Percentiles rank a stretch among this genome's conserved stretches.
Evolutionary conservation across 768 basidiomycete species (phyloP).

Genomic region (Terana coerulea): DNA sequence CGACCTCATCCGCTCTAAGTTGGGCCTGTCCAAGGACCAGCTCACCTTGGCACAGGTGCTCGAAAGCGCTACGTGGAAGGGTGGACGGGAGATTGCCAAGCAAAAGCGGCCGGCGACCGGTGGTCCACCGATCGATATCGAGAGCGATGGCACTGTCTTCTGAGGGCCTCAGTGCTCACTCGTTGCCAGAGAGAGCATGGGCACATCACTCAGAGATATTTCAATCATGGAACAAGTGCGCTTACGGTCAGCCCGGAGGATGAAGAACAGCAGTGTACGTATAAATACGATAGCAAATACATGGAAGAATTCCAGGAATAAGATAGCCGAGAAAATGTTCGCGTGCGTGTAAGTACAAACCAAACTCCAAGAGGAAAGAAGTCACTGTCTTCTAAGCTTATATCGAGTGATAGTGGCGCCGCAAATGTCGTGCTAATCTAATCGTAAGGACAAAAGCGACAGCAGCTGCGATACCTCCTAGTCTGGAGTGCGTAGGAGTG

Average conservation of each 20-base stretch:
- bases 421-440: constrained; percentile 50
- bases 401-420: constrained; percentile 33
- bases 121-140: constrained; percentile 84
- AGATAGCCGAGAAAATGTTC: not conserved
- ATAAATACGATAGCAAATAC: constrained; percentile 7
- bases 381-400: not conserved
- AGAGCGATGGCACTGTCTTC: constrained; percentile 83
- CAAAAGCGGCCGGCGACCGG: constrained; percentile 65
- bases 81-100: constrained; percentile 89
- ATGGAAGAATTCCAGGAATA: not conserved
- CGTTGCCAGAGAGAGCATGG: not conserved
- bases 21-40: constrained; percentile 45
- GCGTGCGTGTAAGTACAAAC: not conserved
- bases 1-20: constrained; percentile 55
- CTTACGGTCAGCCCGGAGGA: too few species aligned
- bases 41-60: constrained; percentile 84
- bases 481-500: constrained; percentile 31
- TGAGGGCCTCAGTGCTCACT: constrained; percentile 24
- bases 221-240: too few species aligned
- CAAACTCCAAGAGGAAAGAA: not conserved
- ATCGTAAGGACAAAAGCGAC: constrained; percentile 54
- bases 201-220: not conserved
- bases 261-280: too few species aligned
- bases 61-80: constrained; percentile 96
- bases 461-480: constrained; percentile 53